A percentile compares a stretch with the other conserved stretches of the same genome.
phyloP scores from a whole-genome alignment of 2,329 filamentous ascomycete genomes.

The Byssoonygena ceratinophila region DNA sequence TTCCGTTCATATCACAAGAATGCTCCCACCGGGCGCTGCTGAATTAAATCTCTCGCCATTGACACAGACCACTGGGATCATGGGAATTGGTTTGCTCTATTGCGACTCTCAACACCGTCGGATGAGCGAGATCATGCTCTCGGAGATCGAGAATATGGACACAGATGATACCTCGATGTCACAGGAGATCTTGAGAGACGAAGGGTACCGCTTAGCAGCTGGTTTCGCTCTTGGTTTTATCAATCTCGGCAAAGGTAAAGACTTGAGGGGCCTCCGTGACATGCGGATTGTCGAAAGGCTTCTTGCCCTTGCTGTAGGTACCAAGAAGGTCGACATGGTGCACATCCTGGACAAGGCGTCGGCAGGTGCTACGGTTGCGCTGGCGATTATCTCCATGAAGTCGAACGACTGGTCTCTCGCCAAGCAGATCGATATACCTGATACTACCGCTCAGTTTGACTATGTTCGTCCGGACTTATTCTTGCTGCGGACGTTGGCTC shows the following conservation, averaged over 20 bases:
- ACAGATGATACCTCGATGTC: conserved; percentile 57
- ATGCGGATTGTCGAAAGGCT: conserved; percentile 88
- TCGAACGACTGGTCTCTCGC: conserved; percentile 80
- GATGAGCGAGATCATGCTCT: conserved; percentile 99
- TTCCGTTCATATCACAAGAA: conserved; percentile 89
- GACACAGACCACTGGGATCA: conserved; percentile 89
- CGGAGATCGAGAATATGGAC: conserved; percentile 83
- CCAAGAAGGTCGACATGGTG: conserved; percentile 82
- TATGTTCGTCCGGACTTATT: conserved; percentile 91
- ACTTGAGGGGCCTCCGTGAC: conserved; percentile 80
- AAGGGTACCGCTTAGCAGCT: conserved; percentile 90
- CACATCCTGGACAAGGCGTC: conserved; percentile 89
- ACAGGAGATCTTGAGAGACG: conserved; percentile 74
- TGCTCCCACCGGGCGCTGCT: conserved; percentile 83
- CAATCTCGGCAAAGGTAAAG: conserved; percentile 81
- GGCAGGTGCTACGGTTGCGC: conserved; percentile 81
- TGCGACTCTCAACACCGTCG: conserved; percentile 91
- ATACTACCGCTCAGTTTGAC: conserved; percentile 83
- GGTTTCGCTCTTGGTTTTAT: conserved; percentile 90
- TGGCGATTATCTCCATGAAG: conserved; percentile 94
- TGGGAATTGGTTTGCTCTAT: conserved; percentile 92
- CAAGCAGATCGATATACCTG: conserved; percentile 83
- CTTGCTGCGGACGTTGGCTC: conserved; percentile 75
- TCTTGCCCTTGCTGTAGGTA: conserved; percentile 71
- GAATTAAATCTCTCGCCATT: conserved; percentile 87